These are phyloP conservation scores for Yamagishiella unicocca DNA, from an alignment of 139 green algal genomes.

Conservation along the genomic window DNA sequence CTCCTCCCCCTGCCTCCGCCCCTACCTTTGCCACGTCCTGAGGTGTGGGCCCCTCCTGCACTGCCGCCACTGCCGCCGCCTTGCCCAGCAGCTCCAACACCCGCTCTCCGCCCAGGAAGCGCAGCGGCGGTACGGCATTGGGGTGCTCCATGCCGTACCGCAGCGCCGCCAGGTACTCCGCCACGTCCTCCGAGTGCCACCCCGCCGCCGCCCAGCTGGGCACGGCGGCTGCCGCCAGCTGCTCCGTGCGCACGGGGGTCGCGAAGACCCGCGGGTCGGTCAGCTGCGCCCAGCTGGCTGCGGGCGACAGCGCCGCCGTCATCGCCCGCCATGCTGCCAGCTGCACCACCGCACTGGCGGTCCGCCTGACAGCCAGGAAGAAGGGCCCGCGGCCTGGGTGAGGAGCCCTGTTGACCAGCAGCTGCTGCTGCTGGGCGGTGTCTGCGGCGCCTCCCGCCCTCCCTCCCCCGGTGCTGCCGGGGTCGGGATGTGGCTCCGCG, in stretches of 20 bases:
- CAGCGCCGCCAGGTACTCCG: slow-evolving; percentile 7
- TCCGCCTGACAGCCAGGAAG: neutral
- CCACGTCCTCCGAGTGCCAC: slow-evolving; percentile 7
- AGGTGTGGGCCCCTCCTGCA: neutral
- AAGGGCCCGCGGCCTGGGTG: slow-evolving; percentile 23
- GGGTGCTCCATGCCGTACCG: neutral
- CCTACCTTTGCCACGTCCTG: neutral
- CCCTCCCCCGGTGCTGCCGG: neutral
- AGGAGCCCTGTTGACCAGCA: slow-evolving; percentile 5
- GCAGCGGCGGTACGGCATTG: slow-evolving; percentile 4
- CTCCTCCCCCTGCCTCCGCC: neutral
- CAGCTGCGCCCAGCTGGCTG: neutral
- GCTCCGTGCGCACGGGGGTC: neutral
- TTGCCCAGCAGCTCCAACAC: neutral
- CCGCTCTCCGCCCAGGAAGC: slow-evolving; percentile 5
- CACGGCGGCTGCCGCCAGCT: neutral
- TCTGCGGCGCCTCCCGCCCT: neutral
- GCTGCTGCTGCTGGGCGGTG: neutral
- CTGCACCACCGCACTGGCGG: neutral
- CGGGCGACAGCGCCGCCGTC: neutral
- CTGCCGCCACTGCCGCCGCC: neutral
- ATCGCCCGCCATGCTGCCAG: neutral
- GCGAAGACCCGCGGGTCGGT: neutral
- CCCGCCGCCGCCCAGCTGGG: neutral
- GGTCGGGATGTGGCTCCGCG: neutral